Base-by-base conservation (phyloP, 768 basidiomycete species). In the Lentinula edodes region DNA sequence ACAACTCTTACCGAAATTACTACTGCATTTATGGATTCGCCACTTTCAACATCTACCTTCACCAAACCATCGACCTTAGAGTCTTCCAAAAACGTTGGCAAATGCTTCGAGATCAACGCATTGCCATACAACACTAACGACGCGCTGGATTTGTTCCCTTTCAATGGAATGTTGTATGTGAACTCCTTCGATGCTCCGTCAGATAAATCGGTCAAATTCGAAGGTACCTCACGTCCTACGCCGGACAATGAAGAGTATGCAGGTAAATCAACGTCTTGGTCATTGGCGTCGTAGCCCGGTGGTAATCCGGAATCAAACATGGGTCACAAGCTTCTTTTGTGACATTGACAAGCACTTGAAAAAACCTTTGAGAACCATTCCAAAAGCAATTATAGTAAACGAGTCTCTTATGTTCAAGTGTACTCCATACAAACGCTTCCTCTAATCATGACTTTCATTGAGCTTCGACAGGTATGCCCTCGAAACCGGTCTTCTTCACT, bases 11-110 rank as follows among this genome's bases (percentile, higher is more conserved):
- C 81, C 61, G 74, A 70, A 57, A 81, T 61, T 3, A 70, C 68
- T 41, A 83, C 73, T 10, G 67, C 70, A 58, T 75, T 73, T 61
- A 78, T 71, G 42, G 69, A 72, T 43, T 80, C 78, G 6, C 74
- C 66, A 6, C 58, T 56, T 12, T 58, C 63, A 10, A 66, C 57
- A 53, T 67, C 52, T 5, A 70, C 38, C 42, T 50, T 55, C 20
- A 68, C 55, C 1, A 53, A 23, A 5, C 69, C 69, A 42, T 62
- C 57, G 16, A 70, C 64, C 38, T 53, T 64, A 46, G 68, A 67
- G 52, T 65, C 69, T 48, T 69, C 61, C 35, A 67, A n/a, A 42
- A 66, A 65, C 9, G 65, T 65, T 8, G 67, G 67, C 1, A 66
- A 43, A 12, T 67, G 69, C n/a, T 70, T 65, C 5, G 75, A 58